These are phyloP conservation scores for Micromonas commoda DNA, from an alignment of 139 green algal species.

Conservation along the genomic window DNA sequence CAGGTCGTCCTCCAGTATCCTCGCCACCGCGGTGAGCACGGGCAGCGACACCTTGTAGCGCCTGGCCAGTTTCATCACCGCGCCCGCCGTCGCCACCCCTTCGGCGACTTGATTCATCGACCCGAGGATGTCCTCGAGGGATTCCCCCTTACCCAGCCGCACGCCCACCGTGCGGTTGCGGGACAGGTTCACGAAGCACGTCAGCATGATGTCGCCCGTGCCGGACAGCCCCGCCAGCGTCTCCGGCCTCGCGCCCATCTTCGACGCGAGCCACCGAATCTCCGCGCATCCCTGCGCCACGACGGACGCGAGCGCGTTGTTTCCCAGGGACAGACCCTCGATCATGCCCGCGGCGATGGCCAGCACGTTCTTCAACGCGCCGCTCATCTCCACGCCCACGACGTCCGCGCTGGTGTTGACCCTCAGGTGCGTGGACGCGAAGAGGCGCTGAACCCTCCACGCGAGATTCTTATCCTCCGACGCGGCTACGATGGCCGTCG, in stretches of 20 bases:
- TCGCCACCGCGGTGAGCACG: constrained; percentile 91
- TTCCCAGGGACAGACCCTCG: constrained; percentile 86
- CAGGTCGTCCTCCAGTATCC: constrained; percentile 77
- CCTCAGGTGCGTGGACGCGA: constrained; percentile 77
- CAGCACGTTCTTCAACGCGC: constrained; percentile 97
- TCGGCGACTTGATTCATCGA: constrained; percentile 68
- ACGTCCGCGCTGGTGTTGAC: constrained; percentile 93
- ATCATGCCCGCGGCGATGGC: constrained; percentile 97
- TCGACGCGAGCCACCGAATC: constrained; percentile 88
- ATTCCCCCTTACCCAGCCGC: constrained; percentile 80
- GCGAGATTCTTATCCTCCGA: constrained; percentile 57
- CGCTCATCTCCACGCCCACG: constrained; percentile 91
- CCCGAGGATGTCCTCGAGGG: constrained; percentile 78
- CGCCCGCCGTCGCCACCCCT: constrained; percentile 86
- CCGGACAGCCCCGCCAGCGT: constrained; percentile 86
- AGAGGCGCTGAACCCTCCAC: constrained; percentile 63
- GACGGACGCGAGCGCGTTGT: constrained; percentile 93
- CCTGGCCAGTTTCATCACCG: constrained; percentile 78
- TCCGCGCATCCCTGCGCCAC: constrained; percentile 74
- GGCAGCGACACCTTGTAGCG: constrained; percentile 87
- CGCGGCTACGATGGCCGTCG: constrained; percentile 73
- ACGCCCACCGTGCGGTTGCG: constrained; percentile 88
- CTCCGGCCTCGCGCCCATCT: constrained; percentile 82
- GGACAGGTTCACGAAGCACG: constrained; percentile 90
- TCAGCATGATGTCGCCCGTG: constrained; percentile 98